Base-by-base conservation (phyloP, 2,329 filamentous ascomycete genomes). In the Sporothrix sp. region DNA sequence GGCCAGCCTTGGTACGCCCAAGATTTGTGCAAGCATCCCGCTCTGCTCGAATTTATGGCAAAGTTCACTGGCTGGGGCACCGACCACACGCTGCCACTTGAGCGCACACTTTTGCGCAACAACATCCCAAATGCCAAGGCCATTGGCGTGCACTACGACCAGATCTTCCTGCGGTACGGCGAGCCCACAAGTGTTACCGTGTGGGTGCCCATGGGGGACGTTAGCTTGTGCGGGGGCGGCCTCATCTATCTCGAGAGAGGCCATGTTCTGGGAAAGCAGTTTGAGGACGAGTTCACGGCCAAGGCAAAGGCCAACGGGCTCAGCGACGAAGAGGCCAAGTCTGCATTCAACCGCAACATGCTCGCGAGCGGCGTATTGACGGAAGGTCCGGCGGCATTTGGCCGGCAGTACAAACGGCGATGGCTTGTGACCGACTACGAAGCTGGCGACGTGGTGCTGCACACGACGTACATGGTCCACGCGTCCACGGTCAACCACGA, bases 121-220 rank as follows among this genome's bases (percentile, higher is more conserved):
- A 79, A 79, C 56, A 74, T 72, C 0, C 77, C 77, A 0, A 69
- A 70, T 0, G 77, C 74, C 44, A 74, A 75, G 55, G 74, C 76
- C 0, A 79, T 79, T 53, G 76, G 76, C 0, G 77, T 81, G 3
- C 77, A 81, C 54, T 80, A 80, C 56, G 76, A 81, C 57, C 75
- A 80, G 62, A 78, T 74, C 20, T 80, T 79, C 57, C 60, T 80
- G 43, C 61, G 75, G 1, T 60, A 78, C 57, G 77, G 76, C 1
- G 75, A 78, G 45, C 70, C 73, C 1, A 76, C 74, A 0, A 71
- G 68, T 27, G 63, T 79, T 1, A 80, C 76, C 3, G 76, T 74
- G 0, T 81, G 76, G 76, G 71, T 79, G 0, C 73, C 76, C 0
- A 75, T 79, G 55, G 75, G 75, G 0, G 72, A 78, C 58, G 60